Percentiles rank a stretch among this genome's conserved stretches.
phyloP scores from a whole-genome alignment of 2,329 filamentous ascomycete species.

The Talaromyces sp. region DNA sequence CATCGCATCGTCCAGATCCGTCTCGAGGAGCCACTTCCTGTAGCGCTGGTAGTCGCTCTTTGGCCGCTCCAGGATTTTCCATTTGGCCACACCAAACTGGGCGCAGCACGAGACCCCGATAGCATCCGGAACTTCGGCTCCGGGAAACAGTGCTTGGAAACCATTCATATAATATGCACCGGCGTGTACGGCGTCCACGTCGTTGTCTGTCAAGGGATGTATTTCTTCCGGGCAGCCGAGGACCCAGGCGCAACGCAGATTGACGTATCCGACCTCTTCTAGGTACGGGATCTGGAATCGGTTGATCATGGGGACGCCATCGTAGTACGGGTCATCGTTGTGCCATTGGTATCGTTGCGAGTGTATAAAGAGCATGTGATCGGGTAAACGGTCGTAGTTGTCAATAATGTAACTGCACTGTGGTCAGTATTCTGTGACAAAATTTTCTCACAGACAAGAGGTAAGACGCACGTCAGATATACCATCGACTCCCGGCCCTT shows the following conservation, averaged over 20 bases:
- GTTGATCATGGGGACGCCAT: conserved; percentile 44
- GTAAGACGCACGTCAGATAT: conserved; percentile 34
- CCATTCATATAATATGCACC: conserved; percentile 45
- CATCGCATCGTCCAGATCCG: conserved; percentile 42
- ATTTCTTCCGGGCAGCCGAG: conserved; percentile 49
- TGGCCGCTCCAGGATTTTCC: conserved; percentile 41
- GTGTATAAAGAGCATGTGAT: conserved; percentile 38
- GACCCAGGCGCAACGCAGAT: conserved; percentile 48
- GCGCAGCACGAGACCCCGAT: conserved; percentile 51
- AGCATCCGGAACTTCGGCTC: conserved; percentile 31
- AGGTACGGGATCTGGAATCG: conserved; percentile 46
- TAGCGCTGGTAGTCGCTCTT: conserved; percentile 44
- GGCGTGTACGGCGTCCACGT: conserved; percentile 42
- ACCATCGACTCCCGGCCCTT: conserved; percentile 41
- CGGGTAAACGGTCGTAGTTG: conserved; percentile 35
- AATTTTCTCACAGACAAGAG: not conserved
- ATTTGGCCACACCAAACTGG: conserved; percentile 48
- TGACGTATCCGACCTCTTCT: conserved; percentile 47
- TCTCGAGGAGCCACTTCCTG: conserved; percentile 45
- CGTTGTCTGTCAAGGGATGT: conserved; percentile 37
- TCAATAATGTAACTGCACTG: conserved; percentile 36
- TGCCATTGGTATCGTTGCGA: conserved; percentile 39
- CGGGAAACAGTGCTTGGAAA: conserved; percentile 46
- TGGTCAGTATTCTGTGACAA: not conserved
- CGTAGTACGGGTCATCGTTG: conserved; percentile 49